phyloP scores from a whole-genome alignment of 202 grass and related monocot genomes.

The Saccharum hybrid region DNA sequence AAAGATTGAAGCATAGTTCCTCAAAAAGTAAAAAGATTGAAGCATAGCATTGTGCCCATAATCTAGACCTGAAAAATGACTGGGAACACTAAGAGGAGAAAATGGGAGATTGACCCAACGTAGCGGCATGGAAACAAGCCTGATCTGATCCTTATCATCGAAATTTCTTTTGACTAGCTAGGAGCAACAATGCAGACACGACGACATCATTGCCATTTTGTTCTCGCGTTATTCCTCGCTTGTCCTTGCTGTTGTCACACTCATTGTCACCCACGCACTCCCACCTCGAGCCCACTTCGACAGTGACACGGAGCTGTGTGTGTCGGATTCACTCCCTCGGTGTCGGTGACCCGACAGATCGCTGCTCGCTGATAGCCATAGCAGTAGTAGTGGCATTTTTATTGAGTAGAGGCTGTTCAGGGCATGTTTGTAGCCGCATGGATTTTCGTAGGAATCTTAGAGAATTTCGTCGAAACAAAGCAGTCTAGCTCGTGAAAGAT shows the following conservation, averaged over 20 bases:
- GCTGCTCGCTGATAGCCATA: background rate
- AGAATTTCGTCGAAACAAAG: background rate
- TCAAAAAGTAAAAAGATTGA: background rate
- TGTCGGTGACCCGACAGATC: constrained; percentile 38
- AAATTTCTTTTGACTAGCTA: constrained; percentile 1
- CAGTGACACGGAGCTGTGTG: constrained; percentile 17
- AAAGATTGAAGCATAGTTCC: background rate
- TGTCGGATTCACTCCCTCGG: background rate
- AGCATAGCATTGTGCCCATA: background rate
- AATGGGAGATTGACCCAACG: constrained; percentile 24
- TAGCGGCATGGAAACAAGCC: constrained; percentile 7
- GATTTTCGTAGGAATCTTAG: background rate
- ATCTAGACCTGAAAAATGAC: background rate
- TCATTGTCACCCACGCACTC: constrained; percentile 1
- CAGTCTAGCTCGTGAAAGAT: background rate
- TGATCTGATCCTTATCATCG: background rate
- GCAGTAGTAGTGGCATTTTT: background rate
- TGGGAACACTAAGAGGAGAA: background rate
- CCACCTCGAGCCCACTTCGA: constrained; percentile 1
- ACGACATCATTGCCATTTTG: constrained; percentile 42
- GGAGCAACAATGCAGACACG: background rate
- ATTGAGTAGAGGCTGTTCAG: background rate
- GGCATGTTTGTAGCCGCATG: background rate
- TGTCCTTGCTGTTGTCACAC: constrained; percentile 14
- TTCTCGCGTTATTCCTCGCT: constrained; percentile 1